Evolutionary conservation across 345 rosid genomes (phyloP).

Genomic region (Zanthoxylum bungeanum): DNA sequence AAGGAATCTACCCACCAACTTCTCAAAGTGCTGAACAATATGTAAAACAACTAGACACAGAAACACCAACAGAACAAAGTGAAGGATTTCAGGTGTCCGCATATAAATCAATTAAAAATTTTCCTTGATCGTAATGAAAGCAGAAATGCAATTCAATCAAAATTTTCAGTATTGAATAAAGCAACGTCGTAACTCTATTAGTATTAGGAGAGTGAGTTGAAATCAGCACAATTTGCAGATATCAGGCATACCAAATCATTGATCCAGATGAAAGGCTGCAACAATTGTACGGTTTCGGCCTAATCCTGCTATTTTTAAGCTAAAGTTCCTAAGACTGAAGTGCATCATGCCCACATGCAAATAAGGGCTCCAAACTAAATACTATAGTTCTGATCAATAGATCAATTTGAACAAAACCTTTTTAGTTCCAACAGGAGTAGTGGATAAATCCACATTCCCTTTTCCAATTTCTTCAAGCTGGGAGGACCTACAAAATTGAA

Average conservation of each 20-base stretch:
- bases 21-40: background rate
- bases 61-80: background rate
- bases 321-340: background rate
- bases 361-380: background rate
- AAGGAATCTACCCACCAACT: background rate
- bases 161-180: background rate
- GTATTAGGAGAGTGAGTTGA: background rate
- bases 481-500: slow-evolving; percentile 35
- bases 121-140: background rate
- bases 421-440: slow-evolving; percentile 35
- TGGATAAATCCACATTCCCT: slow-evolving; percentile 36
- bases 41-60: background rate
- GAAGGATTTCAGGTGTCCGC: background rate
- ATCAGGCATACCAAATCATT: background rate
- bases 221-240: background rate
- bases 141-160: background rate
- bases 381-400: background rate
- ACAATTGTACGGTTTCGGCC: background rate
- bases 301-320: background rate
- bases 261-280: background rate
- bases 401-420: slow-evolving; percentile 49
- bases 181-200: background rate
- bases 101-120: background rate
- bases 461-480: slow-evolving; percentile 38
- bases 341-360: background rate